Evolutionary conservation across 169 alveolate species (phyloP).

Genomic region (Babesia caballi): DNA sequence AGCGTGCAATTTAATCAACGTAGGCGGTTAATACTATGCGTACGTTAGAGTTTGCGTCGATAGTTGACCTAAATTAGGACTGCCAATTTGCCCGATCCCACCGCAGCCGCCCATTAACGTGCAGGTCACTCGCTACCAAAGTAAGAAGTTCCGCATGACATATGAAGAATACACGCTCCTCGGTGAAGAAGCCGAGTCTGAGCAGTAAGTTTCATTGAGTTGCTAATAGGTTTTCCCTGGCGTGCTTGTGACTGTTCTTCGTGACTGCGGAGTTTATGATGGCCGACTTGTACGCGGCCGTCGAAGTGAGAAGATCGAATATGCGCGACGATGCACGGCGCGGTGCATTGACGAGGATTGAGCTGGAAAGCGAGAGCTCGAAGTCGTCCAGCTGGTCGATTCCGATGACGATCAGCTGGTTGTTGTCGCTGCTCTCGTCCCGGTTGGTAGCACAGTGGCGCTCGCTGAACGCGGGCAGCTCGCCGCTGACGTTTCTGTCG

Average conservation of each 20-base stretch:
- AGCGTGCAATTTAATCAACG: too few relatives aligned
- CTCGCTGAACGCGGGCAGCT: background rate
- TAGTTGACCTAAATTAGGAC: background rate
- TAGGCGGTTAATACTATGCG: too few relatives aligned
- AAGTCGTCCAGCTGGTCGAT: constrained; percentile 55
- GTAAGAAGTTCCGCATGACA: constrained; percentile 36
- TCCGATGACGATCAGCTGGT: constrained; percentile 25
- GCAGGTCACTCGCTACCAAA: constrained; percentile 54
- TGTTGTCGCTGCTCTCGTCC: constrained; percentile 14
- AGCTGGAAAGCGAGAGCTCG: constrained; percentile 40
- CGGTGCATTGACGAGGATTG: constrained; percentile 21
- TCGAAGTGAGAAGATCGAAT: constrained; percentile 44
- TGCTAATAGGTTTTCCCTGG: background rate
- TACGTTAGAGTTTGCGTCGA: too few relatives aligned
- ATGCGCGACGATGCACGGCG: constrained; percentile 12
- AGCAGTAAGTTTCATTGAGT: background rate
- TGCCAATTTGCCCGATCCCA: background rate
- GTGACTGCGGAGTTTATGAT: constrained; percentile 32
- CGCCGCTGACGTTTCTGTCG: background rate
- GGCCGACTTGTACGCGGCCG: constrained; percentile 64
- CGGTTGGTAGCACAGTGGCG: background rate
- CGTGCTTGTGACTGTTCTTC: constrained; percentile 7
- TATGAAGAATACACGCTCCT: constrained; percentile 6
- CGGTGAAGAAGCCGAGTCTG: background rate
- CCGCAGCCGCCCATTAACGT: too few relatives aligned